These are phyloP conservation scores for Anthostomella pinea DNA, from an alignment of 2,329 filamentous ascomycete genomes.

Conservation along the genomic window DNA sequence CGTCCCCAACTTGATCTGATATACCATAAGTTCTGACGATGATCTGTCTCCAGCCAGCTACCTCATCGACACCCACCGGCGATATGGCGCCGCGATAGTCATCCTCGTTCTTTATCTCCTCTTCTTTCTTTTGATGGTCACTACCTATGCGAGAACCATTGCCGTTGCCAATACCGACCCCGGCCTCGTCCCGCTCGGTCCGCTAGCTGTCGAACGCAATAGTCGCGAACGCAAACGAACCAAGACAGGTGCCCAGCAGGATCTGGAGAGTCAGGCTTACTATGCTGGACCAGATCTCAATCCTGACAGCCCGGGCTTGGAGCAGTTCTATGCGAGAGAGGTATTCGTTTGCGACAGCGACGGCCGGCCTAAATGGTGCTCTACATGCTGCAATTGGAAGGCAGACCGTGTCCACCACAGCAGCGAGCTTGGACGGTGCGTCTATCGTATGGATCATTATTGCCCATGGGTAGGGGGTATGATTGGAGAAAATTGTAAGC, in stretches of 20 bases:
- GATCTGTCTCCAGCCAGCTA: constrained; percentile 60
- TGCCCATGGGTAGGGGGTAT: constrained; percentile 97
- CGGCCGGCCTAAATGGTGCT: constrained; percentile 85
- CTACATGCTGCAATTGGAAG: constrained; percentile 81
- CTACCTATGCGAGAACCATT: constrained; percentile 70
- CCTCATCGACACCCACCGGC: constrained; percentile 52
- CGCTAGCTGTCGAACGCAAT: constrained; percentile 31
- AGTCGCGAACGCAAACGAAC: constrained; percentile 20
- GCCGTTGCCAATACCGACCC: constrained; percentile 66
- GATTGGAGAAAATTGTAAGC: constrained; percentile 72
- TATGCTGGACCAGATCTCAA: constrained; percentile 40
- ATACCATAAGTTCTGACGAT: too few relatives aligned
- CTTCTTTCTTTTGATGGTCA: constrained; percentile 63
- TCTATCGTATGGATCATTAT: constrained; percentile 90
- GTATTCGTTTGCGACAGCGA: constrained; percentile 81
- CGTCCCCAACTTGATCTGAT: too few relatives aligned
- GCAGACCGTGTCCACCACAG: constrained; percentile 86
- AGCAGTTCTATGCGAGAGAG: constrained; percentile 77
- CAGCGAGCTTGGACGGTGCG: constrained; percentile 75
- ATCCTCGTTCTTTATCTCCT: constrained; percentile 73
- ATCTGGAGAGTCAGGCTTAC: constrained; percentile 35
- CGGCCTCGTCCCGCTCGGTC: constrained; percentile 68
- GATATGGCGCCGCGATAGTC: constrained; percentile 58
- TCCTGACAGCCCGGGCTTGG: constrained; percentile 65
- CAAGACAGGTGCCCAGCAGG: constrained; percentile 26